phyloP scores from a whole-genome alignment of 164 flowering plant species.

The Amborella trichopoda region DNA sequence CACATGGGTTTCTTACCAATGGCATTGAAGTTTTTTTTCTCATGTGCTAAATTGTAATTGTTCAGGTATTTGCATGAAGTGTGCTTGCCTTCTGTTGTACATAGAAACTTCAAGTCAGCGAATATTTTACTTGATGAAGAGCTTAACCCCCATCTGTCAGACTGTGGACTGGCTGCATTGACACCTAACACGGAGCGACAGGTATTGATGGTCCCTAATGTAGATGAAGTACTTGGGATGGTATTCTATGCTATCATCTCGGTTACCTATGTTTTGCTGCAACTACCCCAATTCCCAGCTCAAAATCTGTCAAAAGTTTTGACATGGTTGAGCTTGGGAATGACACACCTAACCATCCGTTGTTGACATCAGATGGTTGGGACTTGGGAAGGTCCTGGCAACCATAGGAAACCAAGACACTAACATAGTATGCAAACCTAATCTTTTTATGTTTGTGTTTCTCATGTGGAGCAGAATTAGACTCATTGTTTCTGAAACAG shows the following conservation, averaged over 20 bases:
- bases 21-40: not conserved
- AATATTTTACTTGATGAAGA: slow-evolving; percentile 91
- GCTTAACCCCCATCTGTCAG: slow-evolving; percentile 83
- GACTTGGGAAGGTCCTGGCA: not conserved
- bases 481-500: slow-evolving; percentile 27
- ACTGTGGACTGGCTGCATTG: slow-evolving; percentile 86
- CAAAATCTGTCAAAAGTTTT: no score
- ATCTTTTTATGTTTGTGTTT: not conserved
- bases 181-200: slow-evolving; percentile 86
- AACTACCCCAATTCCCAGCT: no score
- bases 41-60: no score
- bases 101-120: slow-evolving; percentile 95
- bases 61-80: slow-evolving; percentile 98
- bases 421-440: not conserved
- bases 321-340: not conserved
- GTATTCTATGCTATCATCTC: not conserved
- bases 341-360: not conserved
- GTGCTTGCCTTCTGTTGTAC: slow-evolving; percentile 89
- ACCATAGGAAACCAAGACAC: not conserved
- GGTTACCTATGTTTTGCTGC: not conserved
- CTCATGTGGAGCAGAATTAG: not conserved
- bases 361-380: not conserved
- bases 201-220: slow-evolving; percentile 30
- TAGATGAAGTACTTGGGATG: not conserved
- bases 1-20: no score